Percentiles rank a stretch among this genome's conserved stretches.
These are phyloP conservation scores for Mycena vitilis DNA, from an alignment of 768 basidiomycete genomes.

Conservation along the genomic window DNA sequence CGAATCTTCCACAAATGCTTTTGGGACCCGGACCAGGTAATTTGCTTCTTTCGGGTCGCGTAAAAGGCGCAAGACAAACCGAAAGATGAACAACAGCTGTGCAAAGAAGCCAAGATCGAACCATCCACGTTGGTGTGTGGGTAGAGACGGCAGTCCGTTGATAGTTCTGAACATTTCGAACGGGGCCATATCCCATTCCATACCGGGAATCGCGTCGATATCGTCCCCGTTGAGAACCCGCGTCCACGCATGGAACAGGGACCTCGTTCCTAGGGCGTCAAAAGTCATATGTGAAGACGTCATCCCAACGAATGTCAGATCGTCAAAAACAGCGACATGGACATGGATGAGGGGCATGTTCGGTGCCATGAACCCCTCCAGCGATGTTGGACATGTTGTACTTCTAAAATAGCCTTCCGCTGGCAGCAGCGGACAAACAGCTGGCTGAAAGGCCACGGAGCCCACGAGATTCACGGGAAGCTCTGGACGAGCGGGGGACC, in stretches of 20 bases:
- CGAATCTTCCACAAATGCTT: slow-evolving; percentile 17
- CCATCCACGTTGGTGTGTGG: slow-evolving; percentile 14
- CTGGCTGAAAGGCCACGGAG: background rate
- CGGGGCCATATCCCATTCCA: slow-evolving; percentile 13
- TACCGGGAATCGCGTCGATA: slow-evolving; percentile 23
- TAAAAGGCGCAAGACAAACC: slow-evolving; percentile 15
- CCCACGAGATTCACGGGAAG: background rate
- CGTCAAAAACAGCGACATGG: slow-evolving; percentile 24
- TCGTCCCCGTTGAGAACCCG: slow-evolving; percentile 24
- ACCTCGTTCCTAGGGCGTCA: slow-evolving; percentile 25
- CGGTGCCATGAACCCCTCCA: slow-evolving; percentile 18
- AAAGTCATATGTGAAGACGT: slow-evolving; percentile 22
- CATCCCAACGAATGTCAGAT: slow-evolving; percentile 28
- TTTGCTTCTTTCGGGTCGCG: slow-evolving; percentile 19
- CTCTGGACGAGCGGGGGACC: slow-evolving; percentile 4
- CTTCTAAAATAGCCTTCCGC: slow-evolving; percentile 13
- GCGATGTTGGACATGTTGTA: slow-evolving; percentile 6
- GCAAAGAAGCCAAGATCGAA: slow-evolving; percentile 18
- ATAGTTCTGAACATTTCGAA: background rate
- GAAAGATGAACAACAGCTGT: slow-evolving; percentile 15
- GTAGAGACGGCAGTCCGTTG: background rate
- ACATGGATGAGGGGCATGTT: slow-evolving; percentile 23
- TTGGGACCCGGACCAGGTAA: slow-evolving; percentile 22
- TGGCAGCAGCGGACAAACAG: background rate
- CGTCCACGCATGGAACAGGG: slow-evolving; percentile 27